Conservation (phyloP, 2,329 filamentous ascomycete genomes). For the Trichophyton benhamiae region DNA sequence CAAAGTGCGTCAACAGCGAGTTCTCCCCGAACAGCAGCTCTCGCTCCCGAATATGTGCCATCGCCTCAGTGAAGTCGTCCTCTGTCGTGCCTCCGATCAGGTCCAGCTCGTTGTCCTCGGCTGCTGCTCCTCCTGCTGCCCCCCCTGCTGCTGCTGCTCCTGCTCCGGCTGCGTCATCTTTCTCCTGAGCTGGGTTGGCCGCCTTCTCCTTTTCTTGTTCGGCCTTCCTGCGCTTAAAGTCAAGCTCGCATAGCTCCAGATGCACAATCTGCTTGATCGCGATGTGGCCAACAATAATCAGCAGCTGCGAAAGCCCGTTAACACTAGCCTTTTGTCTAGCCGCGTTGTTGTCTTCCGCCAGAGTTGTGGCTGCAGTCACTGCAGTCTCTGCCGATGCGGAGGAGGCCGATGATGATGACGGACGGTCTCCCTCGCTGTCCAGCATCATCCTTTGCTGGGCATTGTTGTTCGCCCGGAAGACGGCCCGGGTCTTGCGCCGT, state of each 20-base stretch:
- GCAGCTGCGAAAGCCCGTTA: slow-evolving; percentile 70
- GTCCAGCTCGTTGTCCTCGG: slow-evolving; percentile 79
- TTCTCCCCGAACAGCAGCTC: slow-evolving; percentile 72
- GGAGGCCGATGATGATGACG: background rate
- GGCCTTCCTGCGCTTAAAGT: slow-evolving; percentile 87
- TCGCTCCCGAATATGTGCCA: slow-evolving; percentile 70
- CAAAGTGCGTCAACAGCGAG: slow-evolving; percentile 80
- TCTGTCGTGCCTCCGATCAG: slow-evolving; percentile 94
- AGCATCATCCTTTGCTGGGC: slow-evolving; percentile 18
- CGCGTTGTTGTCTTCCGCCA: slow-evolving; percentile 22
- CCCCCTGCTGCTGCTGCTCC: slow-evolving; percentile 41
- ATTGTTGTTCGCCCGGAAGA: slow-evolving; percentile 47
- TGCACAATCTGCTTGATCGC: slow-evolving; percentile 99
- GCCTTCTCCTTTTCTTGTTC: slow-evolving; percentile 39
- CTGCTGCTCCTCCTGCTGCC: slow-evolving; percentile 18
- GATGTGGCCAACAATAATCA: slow-evolving; percentile 92
- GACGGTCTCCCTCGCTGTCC: slow-evolving; percentile 23
- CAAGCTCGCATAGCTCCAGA: slow-evolving; percentile 88
- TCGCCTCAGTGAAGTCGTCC: slow-evolving; percentile 81
- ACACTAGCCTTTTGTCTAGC: slow-evolving; percentile 53
- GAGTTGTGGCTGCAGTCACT: slow-evolving; percentile 3
- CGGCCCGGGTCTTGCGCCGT: slow-evolving; percentile 68
- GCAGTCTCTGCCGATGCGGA: background rate
- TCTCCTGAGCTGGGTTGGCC: too few species aligned
- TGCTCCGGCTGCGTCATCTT: slow-evolving; percentile 17